A percentile compares a stretch with the other conserved stretches of the same genome.
Evolutionary conservation across 768 basidiomycete genomes (phyloP).

Genomic region (Suillus subalutaceus): DNA sequence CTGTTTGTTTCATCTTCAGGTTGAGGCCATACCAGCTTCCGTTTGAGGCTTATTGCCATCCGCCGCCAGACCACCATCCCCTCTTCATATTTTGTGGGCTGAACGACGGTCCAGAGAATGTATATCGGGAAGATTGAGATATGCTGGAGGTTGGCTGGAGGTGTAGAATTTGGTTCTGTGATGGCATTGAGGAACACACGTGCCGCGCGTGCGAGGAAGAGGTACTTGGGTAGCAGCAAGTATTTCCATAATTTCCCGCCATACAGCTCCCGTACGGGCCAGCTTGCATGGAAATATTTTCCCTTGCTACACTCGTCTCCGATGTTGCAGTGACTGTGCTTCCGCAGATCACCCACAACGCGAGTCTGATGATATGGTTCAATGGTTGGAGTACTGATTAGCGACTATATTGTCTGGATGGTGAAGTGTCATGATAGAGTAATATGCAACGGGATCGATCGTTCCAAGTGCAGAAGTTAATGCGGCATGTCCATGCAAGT

Average conservation of each 20-base stretch:
- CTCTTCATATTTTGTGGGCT: conserved; percentile 73
- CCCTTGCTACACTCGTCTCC: conserved; percentile 29
- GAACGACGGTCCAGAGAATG: conserved; percentile 66
- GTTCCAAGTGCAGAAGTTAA: conserved; percentile 11
- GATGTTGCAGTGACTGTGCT: neutral
- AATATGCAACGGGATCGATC: conserved; percentile 41
- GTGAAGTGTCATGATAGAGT: conserved; percentile 56
- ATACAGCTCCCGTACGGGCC: conserved; percentile 65
- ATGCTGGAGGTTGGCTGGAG: conserved; percentile 29
- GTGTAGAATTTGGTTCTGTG: conserved; percentile 44
- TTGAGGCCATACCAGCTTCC: neutral
- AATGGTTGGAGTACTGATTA: conserved; percentile 75
- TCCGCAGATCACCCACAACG: conserved; percentile 43
- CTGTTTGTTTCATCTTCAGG: no score
- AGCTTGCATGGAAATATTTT: conserved; percentile 81
- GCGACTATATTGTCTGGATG: conserved; percentile 43
- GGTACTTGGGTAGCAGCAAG: conserved; percentile 80
- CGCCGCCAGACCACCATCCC: conserved; percentile 36
- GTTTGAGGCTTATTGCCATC: neutral
- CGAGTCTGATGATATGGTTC: conserved; percentile 83
- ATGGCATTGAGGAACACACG: conserved; percentile 79
- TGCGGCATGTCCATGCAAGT: conserved; percentile 16
- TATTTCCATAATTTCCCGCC: conserved; percentile 74
- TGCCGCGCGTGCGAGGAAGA: conserved; percentile 53
- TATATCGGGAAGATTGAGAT: conserved; percentile 15